A percentile compares a stretch with the other conserved stretches of the same genome.
Evolutionary conservation across 2,329 filamentous ascomycete species (phyloP).

Genomic region (Cladosporium sp.): DNA sequence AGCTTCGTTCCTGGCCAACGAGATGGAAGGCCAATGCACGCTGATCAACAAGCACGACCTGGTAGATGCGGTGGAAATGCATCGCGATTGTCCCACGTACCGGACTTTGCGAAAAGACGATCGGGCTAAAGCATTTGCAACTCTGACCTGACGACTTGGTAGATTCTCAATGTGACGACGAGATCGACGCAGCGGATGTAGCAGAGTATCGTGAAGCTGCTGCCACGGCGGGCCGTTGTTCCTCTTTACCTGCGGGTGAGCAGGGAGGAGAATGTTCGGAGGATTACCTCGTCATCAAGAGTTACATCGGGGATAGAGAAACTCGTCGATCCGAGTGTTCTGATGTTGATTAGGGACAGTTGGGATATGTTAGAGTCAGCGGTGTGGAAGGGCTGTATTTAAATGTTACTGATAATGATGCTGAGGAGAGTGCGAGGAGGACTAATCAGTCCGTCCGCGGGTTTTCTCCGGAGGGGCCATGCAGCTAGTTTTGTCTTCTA

Average conservation of each 20-base stretch:
- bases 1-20: neutral
- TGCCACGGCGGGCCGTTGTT: neutral
- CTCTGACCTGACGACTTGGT: too few relatives aligned
- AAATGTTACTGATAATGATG: neutral
- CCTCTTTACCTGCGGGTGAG: neutral
- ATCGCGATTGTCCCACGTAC: neutral
- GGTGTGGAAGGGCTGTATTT: neutral
- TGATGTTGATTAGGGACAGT: neutral
- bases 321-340: neutral
- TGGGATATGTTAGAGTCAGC: neutral
- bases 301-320: neutral
- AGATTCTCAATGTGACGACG: neutral
- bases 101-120: neutral
- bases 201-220: neutral
- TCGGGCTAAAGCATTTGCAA: neutral
- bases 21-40: neutral
- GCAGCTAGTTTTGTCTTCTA: too few relatives aligned
- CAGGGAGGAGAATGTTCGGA: neutral
- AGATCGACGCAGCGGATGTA: neutral
- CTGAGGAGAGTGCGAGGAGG: neutral
- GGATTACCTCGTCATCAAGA: neutral
- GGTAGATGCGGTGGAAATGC: neutral
- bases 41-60: neutral
- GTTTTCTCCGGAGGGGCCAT: too few relatives aligned
- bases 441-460: neutral